Evolutionary conservation across 768 basidiomycete species (phyloP).

Genomic region (Lactarius hatsudake): DNA sequence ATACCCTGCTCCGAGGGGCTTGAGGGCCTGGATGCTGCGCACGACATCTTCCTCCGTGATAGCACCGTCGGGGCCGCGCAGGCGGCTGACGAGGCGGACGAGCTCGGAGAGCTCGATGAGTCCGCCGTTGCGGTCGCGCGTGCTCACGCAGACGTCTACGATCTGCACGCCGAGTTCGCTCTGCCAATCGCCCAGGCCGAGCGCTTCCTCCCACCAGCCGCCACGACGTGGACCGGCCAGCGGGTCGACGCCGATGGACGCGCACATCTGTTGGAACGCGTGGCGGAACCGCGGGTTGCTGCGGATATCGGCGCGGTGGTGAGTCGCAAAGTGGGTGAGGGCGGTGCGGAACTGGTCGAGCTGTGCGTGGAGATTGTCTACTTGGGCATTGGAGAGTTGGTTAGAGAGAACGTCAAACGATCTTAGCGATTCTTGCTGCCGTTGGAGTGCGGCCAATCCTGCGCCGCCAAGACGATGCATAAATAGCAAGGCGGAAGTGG

Average conservation of each 20-base stretch:
- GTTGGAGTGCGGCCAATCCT: conserved; percentile 85
- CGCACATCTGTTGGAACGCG: conserved; percentile 95
- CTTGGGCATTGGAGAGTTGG: conserved; percentile 70
- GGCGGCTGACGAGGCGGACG: conserved; percentile 68
- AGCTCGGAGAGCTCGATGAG: conserved; percentile 88
- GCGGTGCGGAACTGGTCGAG: conserved; percentile 82
- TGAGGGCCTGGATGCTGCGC: conserved; percentile 80
- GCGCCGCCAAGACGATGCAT: conserved; percentile 80
- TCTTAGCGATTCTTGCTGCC: conserved; percentile 76
- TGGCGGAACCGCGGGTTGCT: conserved; percentile 83
- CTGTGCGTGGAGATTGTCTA: conserved; percentile 76
- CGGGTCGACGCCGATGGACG: conserved; percentile 92
- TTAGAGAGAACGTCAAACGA: conserved; percentile 82
- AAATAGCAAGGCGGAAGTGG: not conserved
- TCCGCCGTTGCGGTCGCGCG: conserved; percentile 87
- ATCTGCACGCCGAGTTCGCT: conserved; percentile 95
- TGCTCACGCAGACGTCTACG: conserved; percentile 87
- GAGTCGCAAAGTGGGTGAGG: conserved; percentile 77
- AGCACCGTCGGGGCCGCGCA: conserved; percentile 63
- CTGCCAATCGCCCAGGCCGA: conserved; percentile 91
- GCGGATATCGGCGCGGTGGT: conserved; percentile 81
- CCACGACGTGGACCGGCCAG: conserved; percentile 81
- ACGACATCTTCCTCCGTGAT: conserved; percentile 86
- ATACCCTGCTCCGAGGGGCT: conserved; percentile 91
- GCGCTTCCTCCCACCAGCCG: conserved; percentile 89